Percentiles rank a stretch among this genome's conserved stretches.
Evolutionary conservation across 441 rosid genomes (phyloP).

Genomic region (Syzygium syzygioides): DNA sequence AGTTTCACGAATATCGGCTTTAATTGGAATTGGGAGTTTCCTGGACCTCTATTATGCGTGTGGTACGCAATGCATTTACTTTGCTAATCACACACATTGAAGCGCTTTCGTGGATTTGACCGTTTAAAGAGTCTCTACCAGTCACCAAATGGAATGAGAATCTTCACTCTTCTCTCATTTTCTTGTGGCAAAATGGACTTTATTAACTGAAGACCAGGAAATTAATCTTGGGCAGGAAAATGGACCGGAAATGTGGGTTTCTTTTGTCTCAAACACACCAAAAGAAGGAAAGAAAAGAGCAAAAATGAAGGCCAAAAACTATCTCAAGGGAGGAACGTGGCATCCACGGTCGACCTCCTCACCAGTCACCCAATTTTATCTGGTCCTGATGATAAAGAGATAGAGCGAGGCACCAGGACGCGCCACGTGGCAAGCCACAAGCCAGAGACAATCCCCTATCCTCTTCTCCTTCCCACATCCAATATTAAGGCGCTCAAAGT

Average conservation of each 20-base stretch:
- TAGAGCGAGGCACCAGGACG: conserved; percentile 30
- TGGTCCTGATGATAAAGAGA: conserved; percentile 33
- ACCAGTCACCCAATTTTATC: background rate
- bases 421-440: conserved; percentile 66
- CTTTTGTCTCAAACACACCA: background rate
- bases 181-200: background rate
- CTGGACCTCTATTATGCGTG: background rate
- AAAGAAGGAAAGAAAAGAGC: background rate
- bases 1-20: background rate
- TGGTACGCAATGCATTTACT: background rate
- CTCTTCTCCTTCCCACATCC: background rate
- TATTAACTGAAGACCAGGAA: background rate
- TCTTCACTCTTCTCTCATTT: background rate
- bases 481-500: background rate
- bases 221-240: background rate
- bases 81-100: background rate
- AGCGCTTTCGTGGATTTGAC: background rate
- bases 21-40: background rate
- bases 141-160: background rate
- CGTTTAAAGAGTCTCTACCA: background rate
- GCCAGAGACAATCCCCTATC: conserved; percentile 10
- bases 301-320: background rate
- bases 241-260: background rate
- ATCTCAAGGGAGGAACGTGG: conserved; percentile 16
- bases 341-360: conserved; percentile 19